Evolutionary conservation across 441 rosid species (phyloP), one percentile per base, ranked within the genome.

Genomic region (Populus hybrid): DNA sequence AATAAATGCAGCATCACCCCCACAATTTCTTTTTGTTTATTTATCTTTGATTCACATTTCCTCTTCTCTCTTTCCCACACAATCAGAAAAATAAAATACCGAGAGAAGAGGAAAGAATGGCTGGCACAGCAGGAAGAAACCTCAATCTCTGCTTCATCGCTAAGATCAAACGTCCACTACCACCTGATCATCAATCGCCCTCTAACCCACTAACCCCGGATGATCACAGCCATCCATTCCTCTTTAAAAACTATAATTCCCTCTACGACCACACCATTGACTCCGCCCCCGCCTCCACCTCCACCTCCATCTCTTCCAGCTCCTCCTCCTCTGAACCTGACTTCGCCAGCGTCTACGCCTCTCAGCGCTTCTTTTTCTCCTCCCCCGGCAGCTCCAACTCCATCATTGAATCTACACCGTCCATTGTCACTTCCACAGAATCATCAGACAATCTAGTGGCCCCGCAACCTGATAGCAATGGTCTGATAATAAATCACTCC

Each of bases 301-400:
- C 86, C 81, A 71, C 80, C 40, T 75, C 88, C 42, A 6, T 76
- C 46, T 20, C 83, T 54, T 34, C 87, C 73, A 81, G 79, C 65
- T 24, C 85, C 36, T 72, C 81, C 36, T 72, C 81, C 76, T 67
- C 69, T n/a, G 87, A 84, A 72, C 90, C 91, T 32, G 96, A 92
- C 76, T 83, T 95, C 77, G 85, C 97, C 79, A 84, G 91, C 50
- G 86, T 85, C 14, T 86, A 86, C 68, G 95, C 97, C 54, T 93
- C 98, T 30, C 90, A 85, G 3, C 95, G 97, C 73, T 92, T 95
- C 90, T 95, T 95, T 84, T 90, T 95, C 87, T 86, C 97, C 76
- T 89, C 94, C 16, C 98, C 98, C 0, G 97, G 98, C 63, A 87
- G 82, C 54, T 95, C 98, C 77, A 95, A 90, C 83, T 90, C 98